phyloP scores from a whole-genome alignment of 208 protist genomes.

The Wallacemonas sp. region DNA sequence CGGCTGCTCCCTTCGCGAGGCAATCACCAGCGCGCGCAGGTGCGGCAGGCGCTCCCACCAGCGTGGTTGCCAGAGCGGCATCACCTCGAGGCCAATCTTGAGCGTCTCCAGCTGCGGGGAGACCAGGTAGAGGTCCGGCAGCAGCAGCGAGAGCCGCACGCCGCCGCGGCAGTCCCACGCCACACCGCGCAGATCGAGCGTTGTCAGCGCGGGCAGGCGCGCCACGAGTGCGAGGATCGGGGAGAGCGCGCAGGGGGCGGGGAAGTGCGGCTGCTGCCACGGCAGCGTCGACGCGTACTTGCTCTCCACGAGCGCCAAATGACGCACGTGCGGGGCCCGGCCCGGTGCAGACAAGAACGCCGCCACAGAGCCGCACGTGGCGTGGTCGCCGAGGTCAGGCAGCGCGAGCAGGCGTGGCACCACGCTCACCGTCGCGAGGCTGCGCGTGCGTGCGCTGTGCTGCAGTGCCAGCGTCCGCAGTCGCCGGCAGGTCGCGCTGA shows the following conservation, averaged over 20 bases:
- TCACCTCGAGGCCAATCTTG: constrained; percentile 62
- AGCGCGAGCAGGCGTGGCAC: constrained; percentile 42
- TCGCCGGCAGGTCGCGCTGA: constrained; percentile 52
- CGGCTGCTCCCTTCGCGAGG: constrained; percentile 43
- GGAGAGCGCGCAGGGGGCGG: constrained; percentile 21
- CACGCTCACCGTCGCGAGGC: constrained; percentile 37
- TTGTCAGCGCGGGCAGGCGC: constrained; percentile 43
- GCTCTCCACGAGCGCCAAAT: constrained; percentile 35
- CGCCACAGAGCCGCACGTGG: constrained; percentile 27
- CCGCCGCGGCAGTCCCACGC: constrained; percentile 31
- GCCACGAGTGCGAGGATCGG: constrained; percentile 45
- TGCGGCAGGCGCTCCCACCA: constrained; percentile 74
- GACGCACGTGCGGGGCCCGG: constrained; percentile 46
- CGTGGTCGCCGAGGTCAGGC: constrained; percentile 21
- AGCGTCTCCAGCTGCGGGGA: constrained; percentile 51
- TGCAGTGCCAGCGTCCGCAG: constrained; percentile 41
- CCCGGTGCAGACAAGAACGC: constrained; percentile 40
- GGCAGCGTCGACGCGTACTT: constrained; percentile 31
- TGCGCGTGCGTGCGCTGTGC: not conserved
- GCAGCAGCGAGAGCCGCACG: constrained; percentile 39
- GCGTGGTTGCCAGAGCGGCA: constrained; percentile 56
- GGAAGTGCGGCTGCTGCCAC: not conserved
- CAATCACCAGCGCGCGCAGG: constrained; percentile 57
- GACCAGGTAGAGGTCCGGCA: constrained; percentile 75
- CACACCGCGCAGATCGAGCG: constrained; percentile 79